Evolutionary conservation across 1,139 yeast species (phyloP), one percentile per base, ranked within the genome.

Genomic region (Starmera stellimalicola): DNA sequence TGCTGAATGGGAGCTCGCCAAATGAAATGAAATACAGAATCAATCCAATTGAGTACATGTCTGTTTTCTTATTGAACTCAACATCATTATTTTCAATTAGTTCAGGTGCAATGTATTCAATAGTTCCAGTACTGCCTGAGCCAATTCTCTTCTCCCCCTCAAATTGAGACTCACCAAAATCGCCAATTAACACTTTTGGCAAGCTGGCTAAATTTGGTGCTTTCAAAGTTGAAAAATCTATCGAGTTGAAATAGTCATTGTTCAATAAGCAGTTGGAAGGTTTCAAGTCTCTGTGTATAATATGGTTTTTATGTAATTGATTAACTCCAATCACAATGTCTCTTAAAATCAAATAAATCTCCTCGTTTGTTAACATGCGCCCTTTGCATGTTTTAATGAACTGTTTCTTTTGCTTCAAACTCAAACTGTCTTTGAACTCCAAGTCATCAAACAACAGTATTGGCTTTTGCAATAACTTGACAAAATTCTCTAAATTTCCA

Each of bases 21-120:
- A 77, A 78, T 40, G 88, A 75, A 35, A 85, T 55, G 52, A 70
- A 83, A 51, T 82, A 77, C 31, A 84, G 56, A 23, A 84, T 80
- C 73, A 87, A 71, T 0, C 95, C 96, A 26, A 85, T 54, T 0
- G 94, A 80, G 51, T 82, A 85, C 33, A 83, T 67, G 54, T 85
- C 96, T 20, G 94, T 76, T 31, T 73, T 70, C 48, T 69, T 75
- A 7, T 78, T 70, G 47, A 79, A 83, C 7, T 28, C 18, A 33
- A 78, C 42, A 30, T 44, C 33, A 38, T 48, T 15, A 6, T 37
- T 30, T 23, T 41, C 30, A 50, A 85, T 64, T 11, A 84, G 63
- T 45, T 84, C 94, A 0, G 95, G 95, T 0, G 94, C 94, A 19
- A 88, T 77, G 47, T 77, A 85, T 50, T 84, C 95, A 17, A 84